These are phyloP conservation scores for Teunomyces aglyptinius DNA, from an alignment of 805 yeast species.

Conservation along the genomic window DNA sequence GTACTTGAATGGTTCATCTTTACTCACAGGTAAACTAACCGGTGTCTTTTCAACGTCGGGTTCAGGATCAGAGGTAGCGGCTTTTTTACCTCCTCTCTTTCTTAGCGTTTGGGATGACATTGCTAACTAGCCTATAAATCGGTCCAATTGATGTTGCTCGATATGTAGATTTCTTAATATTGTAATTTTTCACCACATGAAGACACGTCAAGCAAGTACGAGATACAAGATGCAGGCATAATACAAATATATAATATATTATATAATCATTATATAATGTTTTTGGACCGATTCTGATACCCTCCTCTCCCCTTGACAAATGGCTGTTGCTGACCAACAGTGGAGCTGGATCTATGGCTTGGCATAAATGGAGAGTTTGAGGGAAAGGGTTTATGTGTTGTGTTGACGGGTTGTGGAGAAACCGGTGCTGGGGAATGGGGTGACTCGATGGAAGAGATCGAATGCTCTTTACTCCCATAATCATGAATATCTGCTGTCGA, in stretches of 20 bases:
- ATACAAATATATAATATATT: not conserved
- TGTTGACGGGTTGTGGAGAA: not conserved
- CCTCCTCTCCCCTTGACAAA: constrained; percentile 45
- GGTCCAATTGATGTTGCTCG: not conserved
- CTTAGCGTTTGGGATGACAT: constrained; percentile 28
- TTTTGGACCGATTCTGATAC: constrained; percentile 41
- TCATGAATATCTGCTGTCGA: not conserved
- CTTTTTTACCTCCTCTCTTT: constrained; percentile 27
- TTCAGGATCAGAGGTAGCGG: constrained; percentile 5
- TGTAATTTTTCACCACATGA: not conserved
- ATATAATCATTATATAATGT: constrained; percentile 24
- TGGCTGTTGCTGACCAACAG: constrained; percentile 16
- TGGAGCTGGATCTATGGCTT: not conserved
- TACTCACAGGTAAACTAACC: constrained; percentile 2
- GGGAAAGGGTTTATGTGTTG: not conserved
- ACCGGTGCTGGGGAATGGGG: constrained; percentile 5
- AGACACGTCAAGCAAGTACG: not conserved
- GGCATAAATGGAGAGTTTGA: not conserved
- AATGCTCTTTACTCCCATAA: constrained; percentile 4
- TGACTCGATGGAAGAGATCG: constrained; percentile 11
- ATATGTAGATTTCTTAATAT: no score
- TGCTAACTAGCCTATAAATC: not conserved
- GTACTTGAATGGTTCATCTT: constrained; percentile 31
- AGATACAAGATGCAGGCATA: not conserved
- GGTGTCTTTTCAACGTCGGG: not conserved